Evolutionary conservation across 2,329 filamentous ascomycete species (phyloP), one percentile per base, ranked within the genome.

Genomic region (Fusarium nygamai): DNA sequence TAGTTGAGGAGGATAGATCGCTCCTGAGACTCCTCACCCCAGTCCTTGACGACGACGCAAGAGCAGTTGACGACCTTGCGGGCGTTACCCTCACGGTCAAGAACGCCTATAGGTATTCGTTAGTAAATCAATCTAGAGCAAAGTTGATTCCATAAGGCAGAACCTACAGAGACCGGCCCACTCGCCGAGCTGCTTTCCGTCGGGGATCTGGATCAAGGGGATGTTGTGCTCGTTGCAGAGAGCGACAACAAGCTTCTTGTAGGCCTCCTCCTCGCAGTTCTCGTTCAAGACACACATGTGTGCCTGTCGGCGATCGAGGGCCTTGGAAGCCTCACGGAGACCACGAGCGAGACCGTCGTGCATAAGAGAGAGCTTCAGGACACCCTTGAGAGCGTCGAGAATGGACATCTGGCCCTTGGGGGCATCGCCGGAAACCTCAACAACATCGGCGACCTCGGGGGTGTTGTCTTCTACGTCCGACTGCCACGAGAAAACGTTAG

Each of bases 21-120:
- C 92, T 99, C 96, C 90, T 97, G 95, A 80, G 94, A 97, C 91
- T 99, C 96, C 92, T 98, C 96, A 91, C 96, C 96, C 96, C 96
- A 99, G 88, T 99, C 95, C 90, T 96, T 96, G 84, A 99, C 96
- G 76, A 99, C 96, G 83, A 99, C 96, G 91, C 96, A 98, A 84
- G 96, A 98, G 95, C 96, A 99, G 94, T 99, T 99, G 90, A 99
- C 96, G 81, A 99, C 96, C 93, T 99, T 99, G 88, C 96, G 94
- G 83, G 96, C 95, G 88, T 99, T 99, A 82, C 96, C 96, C 89
- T 99, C 96, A 84, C 96, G 96, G 90, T 99, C 96, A 83, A 99
- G 92, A 81, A 98, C 95, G 89, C 96, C 96, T 98, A 63, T 60
- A 57, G 64, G 58, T 50, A 12, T 22, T 51, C 65, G 74, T 84